Base-by-base conservation (phyloP, 148 eudicot genomes). In the Persicaria tinctoria region DNA sequence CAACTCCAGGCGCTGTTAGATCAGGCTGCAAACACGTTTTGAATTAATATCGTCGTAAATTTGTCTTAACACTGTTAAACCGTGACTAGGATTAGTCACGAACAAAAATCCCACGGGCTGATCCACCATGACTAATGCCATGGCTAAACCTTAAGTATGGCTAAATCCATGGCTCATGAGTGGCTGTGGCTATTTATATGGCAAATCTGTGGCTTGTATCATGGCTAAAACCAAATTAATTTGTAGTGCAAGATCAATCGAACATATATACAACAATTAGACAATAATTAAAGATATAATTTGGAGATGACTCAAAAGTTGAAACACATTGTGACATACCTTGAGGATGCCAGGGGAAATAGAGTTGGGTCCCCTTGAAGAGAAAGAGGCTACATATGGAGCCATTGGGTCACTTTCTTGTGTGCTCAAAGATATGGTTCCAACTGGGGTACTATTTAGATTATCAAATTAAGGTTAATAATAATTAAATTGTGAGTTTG, bases 1-100 rank as follows among this genome's bases (percentile, higher is more conserved):
- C 46, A 5, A 85, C 82, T 70, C 87, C 87, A 8, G 87, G 85
- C 0, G 87, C 85, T 10, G 80, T 56, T 60, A 85, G 45, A 74
- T 85, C 88, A 0, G 88, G 88, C 88, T 85, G 23, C 54, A 68
- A 68, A 8, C 6, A 11, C 20, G 18, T 68, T 5, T 8, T 5
- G 44, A 8, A 23, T 23, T 66, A 18, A 46, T 10, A 70, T 70
- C 5, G 11, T 3, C 13, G 0, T 9, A 9, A 3, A 16, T 53
- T 53, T 53, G n/a, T 53, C n/a, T 53, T 1, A 23, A 23, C 27
- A 23, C 0, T 23, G 27, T 23, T 23, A 23, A 23, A 23, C 27
- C 27, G 27, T 23, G 27, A 23, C 27, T 23, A 23, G 27, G 27
- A 23, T 23, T 23, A 23, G 27, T 23, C 27, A 23, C 1, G 27